A percentile compares a stretch with the other conserved stretches of the same genome.
Conservation (phyloP, 202 grass and related monocot species). For the Zizania palustris region DNA sequence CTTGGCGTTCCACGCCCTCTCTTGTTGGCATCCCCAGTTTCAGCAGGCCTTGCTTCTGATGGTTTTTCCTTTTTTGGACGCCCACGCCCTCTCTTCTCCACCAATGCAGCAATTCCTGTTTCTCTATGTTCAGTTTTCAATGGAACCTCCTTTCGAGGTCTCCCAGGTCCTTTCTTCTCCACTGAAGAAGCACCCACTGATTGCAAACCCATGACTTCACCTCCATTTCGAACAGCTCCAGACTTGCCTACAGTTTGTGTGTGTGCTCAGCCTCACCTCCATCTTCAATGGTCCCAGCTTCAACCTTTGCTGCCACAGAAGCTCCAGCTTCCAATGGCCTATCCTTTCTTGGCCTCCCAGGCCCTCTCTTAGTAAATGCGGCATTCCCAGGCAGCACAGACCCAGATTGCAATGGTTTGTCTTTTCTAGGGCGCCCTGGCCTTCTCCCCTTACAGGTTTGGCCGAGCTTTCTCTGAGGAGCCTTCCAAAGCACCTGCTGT, state of each 20-base stretch:
- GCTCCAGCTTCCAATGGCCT: background rate
- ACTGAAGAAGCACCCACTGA: background rate
- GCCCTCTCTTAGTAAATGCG: conserved; percentile 26
- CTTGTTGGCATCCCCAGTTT: conserved; percentile 19
- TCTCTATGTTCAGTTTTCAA: background rate
- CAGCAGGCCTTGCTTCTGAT: background rate
- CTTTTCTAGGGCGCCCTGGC: background rate
- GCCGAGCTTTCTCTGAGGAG: conserved; percentile 22
- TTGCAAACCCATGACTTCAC: background rate
- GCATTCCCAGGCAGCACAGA: background rate
- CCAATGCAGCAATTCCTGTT: background rate
- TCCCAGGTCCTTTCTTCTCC: conserved; percentile 34
- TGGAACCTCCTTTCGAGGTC: conserved; percentile 28
- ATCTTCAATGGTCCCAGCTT: background rate
- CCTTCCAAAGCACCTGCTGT: background rate
- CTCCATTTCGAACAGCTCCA: conserved; percentile 23
- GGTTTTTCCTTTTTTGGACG: conserved; percentile 36
- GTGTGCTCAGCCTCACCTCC: background rate
- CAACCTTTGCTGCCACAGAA: background rate
- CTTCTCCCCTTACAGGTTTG: conserved; percentile 22
- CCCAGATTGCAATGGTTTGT: conserved; percentile 7
- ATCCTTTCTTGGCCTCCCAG: conserved; percentile 47
- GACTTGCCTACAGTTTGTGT: background rate
- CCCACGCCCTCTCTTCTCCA: conserved; percentile 36
- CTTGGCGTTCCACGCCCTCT: conserved; percentile 40